phyloP scores from a whole-genome alignment of 352 stramenopile species.

The Halophytophthora polymorphica region DNA sequence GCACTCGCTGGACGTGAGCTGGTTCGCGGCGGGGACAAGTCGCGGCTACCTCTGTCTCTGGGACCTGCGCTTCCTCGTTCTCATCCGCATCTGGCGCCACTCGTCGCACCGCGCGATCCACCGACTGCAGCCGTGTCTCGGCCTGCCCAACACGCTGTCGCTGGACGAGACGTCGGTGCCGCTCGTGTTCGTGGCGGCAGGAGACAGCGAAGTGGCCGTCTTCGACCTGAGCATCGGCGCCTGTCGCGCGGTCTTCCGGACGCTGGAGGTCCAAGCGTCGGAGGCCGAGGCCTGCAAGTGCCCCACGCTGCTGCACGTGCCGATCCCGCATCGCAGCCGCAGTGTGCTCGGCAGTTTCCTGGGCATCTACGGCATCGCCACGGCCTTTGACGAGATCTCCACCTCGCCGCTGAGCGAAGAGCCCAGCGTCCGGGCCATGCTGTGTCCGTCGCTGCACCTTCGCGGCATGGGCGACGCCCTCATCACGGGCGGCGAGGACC shows the following conservation, averaged over 20 bases:
- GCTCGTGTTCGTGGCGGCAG: conserved; percentile 92
- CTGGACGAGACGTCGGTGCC: conserved; percentile 79
- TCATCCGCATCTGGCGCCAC: conserved; percentile 96
- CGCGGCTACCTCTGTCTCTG: conserved; percentile 95
- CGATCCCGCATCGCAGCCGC: conserved; percentile 70
- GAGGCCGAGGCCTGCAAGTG: conserved; percentile 76
- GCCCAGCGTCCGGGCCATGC: conserved; percentile 80
- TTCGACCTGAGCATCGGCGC: conserved; percentile 87
- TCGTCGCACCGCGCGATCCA: conserved; percentile 90
- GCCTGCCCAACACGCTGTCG: conserved; percentile 72
- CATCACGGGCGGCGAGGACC: conserved; percentile 94
- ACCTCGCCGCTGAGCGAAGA: conserved; percentile 70
- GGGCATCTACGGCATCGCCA: conserved; percentile 78
- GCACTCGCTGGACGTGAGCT: conserved; percentile 93
- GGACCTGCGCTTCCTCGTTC: conserved; percentile 94
- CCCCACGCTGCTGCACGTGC: conserved; percentile 68
- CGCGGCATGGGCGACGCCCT: conserved; percentile 79
- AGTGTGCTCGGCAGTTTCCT: conserved; percentile 74
- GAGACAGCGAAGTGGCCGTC: conserved; percentile 90
- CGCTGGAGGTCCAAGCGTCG: conserved; percentile 70
- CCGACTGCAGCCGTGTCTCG: conserved; percentile 79
- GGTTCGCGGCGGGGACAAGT: conserved; percentile 93
- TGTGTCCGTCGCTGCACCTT: conserved; percentile 88
- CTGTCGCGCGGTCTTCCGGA: conserved; percentile 92
- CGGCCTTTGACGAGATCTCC: conserved; percentile 81